phyloP scores from a whole-genome alignment of 345 rosid genomes.

The Aegle marmelos region DNA sequence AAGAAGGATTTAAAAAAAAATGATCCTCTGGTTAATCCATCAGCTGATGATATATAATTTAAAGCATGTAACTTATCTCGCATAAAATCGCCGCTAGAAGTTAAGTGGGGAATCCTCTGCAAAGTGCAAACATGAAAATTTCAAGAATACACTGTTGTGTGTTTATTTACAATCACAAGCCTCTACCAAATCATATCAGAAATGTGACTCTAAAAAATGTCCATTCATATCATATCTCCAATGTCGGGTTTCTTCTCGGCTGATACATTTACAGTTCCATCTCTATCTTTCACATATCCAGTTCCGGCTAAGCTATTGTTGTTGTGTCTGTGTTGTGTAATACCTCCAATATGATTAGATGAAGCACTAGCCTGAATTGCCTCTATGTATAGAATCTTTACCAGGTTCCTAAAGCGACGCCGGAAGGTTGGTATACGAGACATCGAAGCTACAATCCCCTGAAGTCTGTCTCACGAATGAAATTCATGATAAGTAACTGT shows the following conservation, averaged over 20 bases:
- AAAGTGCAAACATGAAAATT: not conserved
- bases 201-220: not conserved
- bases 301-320: not conserved
- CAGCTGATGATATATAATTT: not conserved
- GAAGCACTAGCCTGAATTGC: slow-evolving; percentile 51
- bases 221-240: not conserved
- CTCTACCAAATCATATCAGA: not conserved
- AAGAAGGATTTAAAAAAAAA: no score
- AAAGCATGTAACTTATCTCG: not conserved
- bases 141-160: not conserved
- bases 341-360: slow-evolving; percentile 38
- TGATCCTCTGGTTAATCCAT: no score
- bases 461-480: slow-evolving; percentile 38
- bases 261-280: slow-evolving; percentile 9
- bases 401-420: slow-evolving; percentile 60
- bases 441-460: slow-evolving; percentile 72
- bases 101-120: not conserved
- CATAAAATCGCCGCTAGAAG: not conserved
- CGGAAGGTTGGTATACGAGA: slow-evolving; percentile 71
- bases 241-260: not conserved
- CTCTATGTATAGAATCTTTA: slow-evolving; percentile 53
- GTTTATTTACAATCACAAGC: slow-evolving; percentile 10
- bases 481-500: not conserved
- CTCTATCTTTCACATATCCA: slow-evolving; percentile 15
- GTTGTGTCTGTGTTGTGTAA: slow-evolving; percentile 17